These are phyloP conservation scores for Apiotrichum veenhuisii DNA, from an alignment of 1,284 basidiomycete genomes.

Conservation along the genomic window DNA sequence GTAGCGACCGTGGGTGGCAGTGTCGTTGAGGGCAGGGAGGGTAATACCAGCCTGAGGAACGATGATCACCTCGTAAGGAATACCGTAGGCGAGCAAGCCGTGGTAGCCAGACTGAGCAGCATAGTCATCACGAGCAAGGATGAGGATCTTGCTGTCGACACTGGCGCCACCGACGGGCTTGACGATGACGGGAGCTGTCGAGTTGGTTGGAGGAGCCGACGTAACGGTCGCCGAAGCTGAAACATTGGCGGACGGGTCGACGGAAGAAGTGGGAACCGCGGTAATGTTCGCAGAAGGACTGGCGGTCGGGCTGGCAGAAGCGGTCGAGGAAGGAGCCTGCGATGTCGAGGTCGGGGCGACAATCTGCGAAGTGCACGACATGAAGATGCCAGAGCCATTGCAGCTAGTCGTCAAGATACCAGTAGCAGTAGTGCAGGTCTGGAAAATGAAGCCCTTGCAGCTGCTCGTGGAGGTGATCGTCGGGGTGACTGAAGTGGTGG, in stretches of 20 bases:
- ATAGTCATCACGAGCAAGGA: not conserved
- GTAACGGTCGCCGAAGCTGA: too few species aligned
- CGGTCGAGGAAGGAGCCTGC: not conserved
- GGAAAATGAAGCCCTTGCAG: not conserved
- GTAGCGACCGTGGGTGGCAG: constrained; percentile 4
- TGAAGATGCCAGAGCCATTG: not conserved
- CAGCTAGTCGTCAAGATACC: not conserved
- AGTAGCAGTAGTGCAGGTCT: not conserved
- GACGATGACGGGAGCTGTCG: not conserved
- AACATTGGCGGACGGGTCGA: too few species aligned
- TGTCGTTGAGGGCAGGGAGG: constrained; percentile 1
- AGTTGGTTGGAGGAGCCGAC: not conserved
- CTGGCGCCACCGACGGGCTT: constrained; percentile 4
- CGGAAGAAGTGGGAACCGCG: not conserved
- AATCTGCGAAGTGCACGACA: not conserved
- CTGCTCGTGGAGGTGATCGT: not conserved
- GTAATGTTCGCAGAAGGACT: not conserved
- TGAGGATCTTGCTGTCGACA: constrained; percentile 5
- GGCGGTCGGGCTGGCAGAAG: not conserved
- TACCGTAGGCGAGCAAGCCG: constrained; percentile 7
- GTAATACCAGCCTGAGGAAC: not conserved
- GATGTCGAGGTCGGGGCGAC: not conserved
- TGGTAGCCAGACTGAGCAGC: not conserved
- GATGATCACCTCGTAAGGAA: constrained; percentile 4
- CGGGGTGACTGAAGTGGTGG: not conserved